Evolutionary conservation across 768 basidiomycete species (phyloP).

Genomic region (Cystobasidium onofrii): DNA sequence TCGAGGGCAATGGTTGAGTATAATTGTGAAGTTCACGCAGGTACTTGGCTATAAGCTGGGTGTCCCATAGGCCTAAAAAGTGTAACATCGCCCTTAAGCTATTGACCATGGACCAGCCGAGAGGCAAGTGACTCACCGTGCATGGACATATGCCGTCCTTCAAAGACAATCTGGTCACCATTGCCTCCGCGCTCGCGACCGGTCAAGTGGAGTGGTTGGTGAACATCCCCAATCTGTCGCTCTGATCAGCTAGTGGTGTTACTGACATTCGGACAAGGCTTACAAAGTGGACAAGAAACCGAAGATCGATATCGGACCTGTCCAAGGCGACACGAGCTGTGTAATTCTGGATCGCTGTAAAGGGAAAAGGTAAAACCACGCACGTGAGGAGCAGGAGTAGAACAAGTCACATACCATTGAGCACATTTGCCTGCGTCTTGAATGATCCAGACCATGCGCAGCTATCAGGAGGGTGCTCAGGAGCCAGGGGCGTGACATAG

Average conservation of each 20-base stretch:
- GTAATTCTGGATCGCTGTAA: slow-evolving; percentile 65
- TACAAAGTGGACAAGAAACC: slow-evolving; percentile 85
- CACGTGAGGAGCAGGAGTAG: not conserved
- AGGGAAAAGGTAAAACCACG: too few species aligned
- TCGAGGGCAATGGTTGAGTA: slow-evolving; percentile 57
- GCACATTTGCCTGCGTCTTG: slow-evolving; percentile 18
- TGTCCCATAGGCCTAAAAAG: slow-evolving; percentile 51
- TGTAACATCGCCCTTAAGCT: slow-evolving; percentile 59
- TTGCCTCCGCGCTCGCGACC: slow-evolving; percentile 85
- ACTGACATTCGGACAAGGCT: slow-evolving; percentile 13
- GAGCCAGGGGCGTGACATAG: slow-evolving; percentile 60
- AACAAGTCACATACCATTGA: not conserved
- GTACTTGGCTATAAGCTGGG: slow-evolving; percentile 68
- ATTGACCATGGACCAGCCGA: slow-evolving; percentile 47
- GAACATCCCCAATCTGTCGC: slow-evolving; percentile 63
- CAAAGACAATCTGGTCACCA: slow-evolving; percentile 46
- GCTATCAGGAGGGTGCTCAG: slow-evolving; percentile 64
- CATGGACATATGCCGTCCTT: slow-evolving; percentile 32
- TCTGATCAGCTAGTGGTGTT: not conserved
- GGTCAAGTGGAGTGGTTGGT: slow-evolving; percentile 84
- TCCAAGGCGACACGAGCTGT: slow-evolving; percentile 32
- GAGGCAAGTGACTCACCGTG: slow-evolving; percentile 22
- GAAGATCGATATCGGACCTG: slow-evolving; percentile 55
- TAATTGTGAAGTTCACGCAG: slow-evolving; percentile 77
- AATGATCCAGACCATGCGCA: slow-evolving; percentile 60